Base-by-base conservation (phyloP, 768 basidiomycete genomes). In the Hydnum rufescens region DNA sequence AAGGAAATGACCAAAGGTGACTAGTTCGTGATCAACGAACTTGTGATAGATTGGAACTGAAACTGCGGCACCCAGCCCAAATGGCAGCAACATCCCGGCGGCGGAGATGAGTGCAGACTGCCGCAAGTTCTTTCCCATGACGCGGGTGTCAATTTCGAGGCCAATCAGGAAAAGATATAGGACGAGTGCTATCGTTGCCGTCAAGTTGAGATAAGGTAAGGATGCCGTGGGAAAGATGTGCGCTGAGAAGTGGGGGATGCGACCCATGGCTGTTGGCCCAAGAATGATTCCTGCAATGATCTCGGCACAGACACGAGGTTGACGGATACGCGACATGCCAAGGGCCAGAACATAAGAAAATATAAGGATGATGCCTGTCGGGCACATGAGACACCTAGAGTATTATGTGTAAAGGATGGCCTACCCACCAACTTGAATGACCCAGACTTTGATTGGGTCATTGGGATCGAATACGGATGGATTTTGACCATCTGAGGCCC, bases 251-350 rank as follows among this genome's bases (percentile, higher is more conserved):
- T 69, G 62, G 0, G 83, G 86, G 54, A 89, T 86, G 26, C 75
- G 76, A 2, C 86, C 86, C 73, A 86, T 76, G 5, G 26, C 44
- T 3, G 65, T 67, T 0, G 65, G 66, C 39, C 89, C 90, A 6
- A 96, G 72, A 22, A 96, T 60, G 57, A 97, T 78, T 22, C 93
- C 93, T 0, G 80, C 87, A 52, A 96, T 75, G 54, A 95, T 82
- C 63, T 96, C 92, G 46, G 89, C 78, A 51, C 95, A 88, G 55
- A 96, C 92, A n/a, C 80, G 72, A 1, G 93, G 93, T 60, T 96
- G 92, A 31, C 76, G 77, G 32, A 93, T 76, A 52, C 72, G 77
- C 4, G 68, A 64, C 22, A 95, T 70, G 49, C 74, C 53, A 19
- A 83, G 64, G 0, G 76, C 71, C 5, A 96, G 75, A 3, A 82